A percentile compares a stretch with the other conserved stretches of the same genome.
Evolutionary conservation across 495 filamentous ascomycete genomes (phyloP).

Genomic region (Margaritispora aquatica): DNA sequence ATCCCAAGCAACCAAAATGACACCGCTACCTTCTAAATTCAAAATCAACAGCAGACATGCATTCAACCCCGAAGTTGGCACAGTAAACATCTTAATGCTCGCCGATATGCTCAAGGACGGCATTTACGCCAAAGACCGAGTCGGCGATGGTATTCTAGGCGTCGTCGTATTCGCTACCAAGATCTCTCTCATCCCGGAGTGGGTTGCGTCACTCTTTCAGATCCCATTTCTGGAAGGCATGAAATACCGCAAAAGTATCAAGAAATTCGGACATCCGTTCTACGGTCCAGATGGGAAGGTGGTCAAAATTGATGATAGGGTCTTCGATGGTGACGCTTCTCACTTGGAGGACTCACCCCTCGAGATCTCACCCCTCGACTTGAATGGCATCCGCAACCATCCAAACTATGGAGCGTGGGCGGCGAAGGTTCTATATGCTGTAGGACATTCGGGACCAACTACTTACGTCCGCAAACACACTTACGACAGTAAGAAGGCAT

Average conservation of each 20-base stretch:
- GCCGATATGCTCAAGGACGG: background rate
- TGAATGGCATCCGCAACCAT: background rate
- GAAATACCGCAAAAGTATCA: background rate
- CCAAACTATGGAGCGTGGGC: background rate
- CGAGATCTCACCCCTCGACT: background rate
- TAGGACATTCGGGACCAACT: background rate
- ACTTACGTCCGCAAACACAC: background rate
- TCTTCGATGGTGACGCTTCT: background rate
- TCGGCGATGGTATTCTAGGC: background rate
- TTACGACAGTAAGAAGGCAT: background rate
- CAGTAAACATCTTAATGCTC: background rate
- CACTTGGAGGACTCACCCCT: background rate
- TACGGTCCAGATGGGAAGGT: background rate
- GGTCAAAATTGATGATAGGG: background rate
- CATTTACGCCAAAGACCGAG: background rate
- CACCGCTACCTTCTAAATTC: background rate
- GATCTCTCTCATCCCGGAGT: background rate
- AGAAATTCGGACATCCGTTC: background rate
- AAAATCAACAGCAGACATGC: background rate
- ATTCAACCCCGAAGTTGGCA: background rate
- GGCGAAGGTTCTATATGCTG: background rate
- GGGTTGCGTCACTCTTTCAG: background rate
- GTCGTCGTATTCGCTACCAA: background rate
- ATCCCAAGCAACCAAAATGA: background rate
- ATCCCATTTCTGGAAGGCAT: background rate